Evolutionary conservation across 306 rosid species (phyloP).

Genomic region (Hippophae gyantsensis): DNA sequence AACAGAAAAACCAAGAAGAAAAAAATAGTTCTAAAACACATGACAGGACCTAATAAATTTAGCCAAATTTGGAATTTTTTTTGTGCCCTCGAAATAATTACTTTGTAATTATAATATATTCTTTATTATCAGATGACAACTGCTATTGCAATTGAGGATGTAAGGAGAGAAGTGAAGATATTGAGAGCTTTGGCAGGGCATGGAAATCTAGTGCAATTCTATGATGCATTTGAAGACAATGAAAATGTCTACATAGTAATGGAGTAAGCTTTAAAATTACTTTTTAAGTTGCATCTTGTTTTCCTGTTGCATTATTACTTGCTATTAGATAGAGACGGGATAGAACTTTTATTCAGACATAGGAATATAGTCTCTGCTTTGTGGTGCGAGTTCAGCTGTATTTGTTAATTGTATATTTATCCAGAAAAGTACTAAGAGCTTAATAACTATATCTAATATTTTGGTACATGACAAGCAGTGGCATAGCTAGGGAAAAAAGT

Average conservation of each 20-base stretch:
- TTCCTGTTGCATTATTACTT: neutral
- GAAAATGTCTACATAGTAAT: slow-evolving; percentile 66
- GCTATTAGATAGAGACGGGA: neutral
- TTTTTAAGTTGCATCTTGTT: neutral
- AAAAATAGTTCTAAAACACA: too few species aligned
- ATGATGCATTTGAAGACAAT: slow-evolving; percentile 74
- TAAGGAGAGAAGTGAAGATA: slow-evolving; percentile 82
- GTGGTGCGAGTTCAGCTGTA: neutral
- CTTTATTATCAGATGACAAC: slow-evolving; percentile 71
- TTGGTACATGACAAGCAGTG: too few species aligned
- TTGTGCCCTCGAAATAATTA: too few species aligned
- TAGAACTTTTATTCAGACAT: neutral
- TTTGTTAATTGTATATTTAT: neutral
- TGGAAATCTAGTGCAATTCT: slow-evolving; percentile 67
- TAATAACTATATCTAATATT: too few species aligned
- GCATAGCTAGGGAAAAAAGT: too few species aligned
- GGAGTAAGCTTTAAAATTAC: slow-evolving; percentile 57
- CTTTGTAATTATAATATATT: neutral
- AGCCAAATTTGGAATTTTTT: too few species aligned
- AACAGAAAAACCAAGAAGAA: too few species aligned
- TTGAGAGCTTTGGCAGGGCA: slow-evolving; percentile 70
- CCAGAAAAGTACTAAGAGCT: too few species aligned
- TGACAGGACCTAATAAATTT: too few species aligned
- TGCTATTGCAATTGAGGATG: slow-evolving; percentile 75
- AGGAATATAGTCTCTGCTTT: neutral